These are phyloP conservation scores for Tricholoma bakamatsutake DNA, from an alignment of 768 basidiomycete species.

Conservation along the genomic window DNA sequence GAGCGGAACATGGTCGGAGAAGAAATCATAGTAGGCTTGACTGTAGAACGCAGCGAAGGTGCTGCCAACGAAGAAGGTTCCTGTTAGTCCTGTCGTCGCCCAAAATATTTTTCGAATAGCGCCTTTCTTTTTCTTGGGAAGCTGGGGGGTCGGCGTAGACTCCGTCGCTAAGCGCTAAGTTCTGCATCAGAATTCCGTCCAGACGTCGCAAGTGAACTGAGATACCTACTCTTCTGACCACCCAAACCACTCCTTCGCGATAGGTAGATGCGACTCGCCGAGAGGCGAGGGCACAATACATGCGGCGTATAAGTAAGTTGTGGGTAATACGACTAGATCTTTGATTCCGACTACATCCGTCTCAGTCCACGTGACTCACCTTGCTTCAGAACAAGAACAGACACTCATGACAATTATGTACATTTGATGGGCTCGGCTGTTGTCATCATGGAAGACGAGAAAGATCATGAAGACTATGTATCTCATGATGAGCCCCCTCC, in stretches of 20 bases:
- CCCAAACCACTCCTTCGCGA: constrained; percentile 43
- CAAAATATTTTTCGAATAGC: constrained; percentile 57
- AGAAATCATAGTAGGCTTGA: constrained; percentile 80
- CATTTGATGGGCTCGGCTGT: too few relatives aligned
- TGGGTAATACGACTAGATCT: constrained; percentile 11
- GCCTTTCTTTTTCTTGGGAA: constrained; percentile 47
- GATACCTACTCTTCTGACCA: constrained; percentile 52
- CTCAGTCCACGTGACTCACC: constrained; percentile 9
- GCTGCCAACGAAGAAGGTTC: constrained; percentile 80
- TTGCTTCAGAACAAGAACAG: too few relatives aligned
- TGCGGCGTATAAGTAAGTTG: constrained; percentile 22
- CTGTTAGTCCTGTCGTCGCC: constrained; percentile 60
- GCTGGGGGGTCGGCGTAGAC: constrained; percentile 25
- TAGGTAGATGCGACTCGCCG: constrained; percentile 43
- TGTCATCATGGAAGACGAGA: background rate
- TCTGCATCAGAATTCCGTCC: background rate
- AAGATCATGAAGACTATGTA: constrained; percentile 27
- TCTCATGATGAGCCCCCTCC: constrained; percentile 9
- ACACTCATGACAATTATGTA: too few relatives aligned
- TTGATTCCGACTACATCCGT: constrained; percentile 37
- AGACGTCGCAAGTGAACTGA: background rate
- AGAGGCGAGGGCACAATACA: constrained; percentile 54
- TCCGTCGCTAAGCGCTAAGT: constrained; percentile 62
- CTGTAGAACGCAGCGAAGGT: constrained; percentile 73
- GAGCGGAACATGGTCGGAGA: constrained; percentile 74